A percentile compares a stretch with the other conserved stretches of the same genome.
phyloP scores from a whole-genome alignment of 1,284 basidiomycete species.

The Moesziomyces sp. region DNA sequence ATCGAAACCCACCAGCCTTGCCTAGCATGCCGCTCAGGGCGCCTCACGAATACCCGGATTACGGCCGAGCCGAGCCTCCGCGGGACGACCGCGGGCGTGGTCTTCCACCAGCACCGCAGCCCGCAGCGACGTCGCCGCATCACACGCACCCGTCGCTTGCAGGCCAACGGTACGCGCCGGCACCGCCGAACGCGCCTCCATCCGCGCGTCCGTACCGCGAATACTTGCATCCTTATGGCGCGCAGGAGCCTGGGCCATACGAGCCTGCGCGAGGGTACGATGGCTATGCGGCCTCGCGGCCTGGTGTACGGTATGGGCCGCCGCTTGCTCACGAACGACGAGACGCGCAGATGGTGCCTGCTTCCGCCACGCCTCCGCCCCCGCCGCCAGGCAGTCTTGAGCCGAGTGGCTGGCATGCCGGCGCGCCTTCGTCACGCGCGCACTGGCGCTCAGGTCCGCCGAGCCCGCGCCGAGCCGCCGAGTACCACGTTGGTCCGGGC shows the following conservation, averaged over 20 bases:
- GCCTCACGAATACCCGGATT: conserved; percentile 14
- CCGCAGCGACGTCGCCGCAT: conserved; percentile 11
- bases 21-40: conserved; percentile 3
- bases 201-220: conserved; percentile 7
- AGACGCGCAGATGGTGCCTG: neutral
- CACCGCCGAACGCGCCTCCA: conserved; percentile 7
- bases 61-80: conserved; percentile 8
- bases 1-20: conserved; percentile 10
- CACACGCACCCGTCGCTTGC: conserved; percentile 3
- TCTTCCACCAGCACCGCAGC: conserved; percentile 7
- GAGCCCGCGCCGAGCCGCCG: conserved; percentile 14
- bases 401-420: conserved; percentile 1
- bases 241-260: conserved; percentile 5
- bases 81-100: conserved; percentile 19
- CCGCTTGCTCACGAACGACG: conserved; percentile 15
- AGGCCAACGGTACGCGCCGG: conserved; percentile 1
- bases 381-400: conserved; percentile 3
- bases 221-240: conserved; percentile 12
- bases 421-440: conserved; percentile 6
- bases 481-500: neutral
- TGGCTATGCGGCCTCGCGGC: conserved; percentile 5
- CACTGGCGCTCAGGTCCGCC: conserved; percentile 22
- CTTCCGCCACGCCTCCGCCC: conserved; percentile 4
- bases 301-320: conserved; percentile 10
- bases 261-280: conserved; percentile 11